Percentiles rank a stretch among this genome's conserved stretches.
Evolutionary conservation across 108 stramenopile genomes (phyloP).

Genomic region (Hondaea fermentalgiana): DNA sequence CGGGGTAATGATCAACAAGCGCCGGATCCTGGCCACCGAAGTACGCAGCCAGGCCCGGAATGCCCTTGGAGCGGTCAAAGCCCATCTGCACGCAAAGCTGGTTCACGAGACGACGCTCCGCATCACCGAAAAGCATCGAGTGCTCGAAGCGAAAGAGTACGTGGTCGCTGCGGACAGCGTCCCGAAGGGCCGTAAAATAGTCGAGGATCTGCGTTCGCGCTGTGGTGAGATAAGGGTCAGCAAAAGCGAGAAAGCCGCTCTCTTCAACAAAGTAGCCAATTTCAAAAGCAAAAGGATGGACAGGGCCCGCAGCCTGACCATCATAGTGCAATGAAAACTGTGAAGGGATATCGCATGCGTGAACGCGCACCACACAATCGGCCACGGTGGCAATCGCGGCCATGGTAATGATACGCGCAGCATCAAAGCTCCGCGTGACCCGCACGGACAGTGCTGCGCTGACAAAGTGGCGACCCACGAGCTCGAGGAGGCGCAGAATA

Average conservation of each 20-base stretch:
- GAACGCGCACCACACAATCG: conserved; percentile 83
- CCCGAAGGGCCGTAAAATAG: conserved; percentile 56
- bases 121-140: neutral
- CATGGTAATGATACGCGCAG: conserved; percentile 82
- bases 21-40: neutral
- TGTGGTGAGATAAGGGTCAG: conserved; percentile 70
- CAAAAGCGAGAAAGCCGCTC: conserved; percentile 80
- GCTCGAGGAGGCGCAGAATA: conserved; percentile 36
- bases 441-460: conserved; percentile 80
- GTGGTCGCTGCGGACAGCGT: neutral
- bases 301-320: conserved; percentile 84
- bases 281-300: conserved; percentile 84
- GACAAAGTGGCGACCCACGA: conserved; percentile 45
- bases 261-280: conserved; percentile 89
- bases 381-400: conserved; percentile 88
- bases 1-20: conserved; percentile 89
- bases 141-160: neutral
- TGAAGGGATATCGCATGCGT: conserved; percentile 84
- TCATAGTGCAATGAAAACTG: conserved; percentile 89
- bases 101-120: neutral
- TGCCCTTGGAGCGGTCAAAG: neutral
- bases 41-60: neutral
- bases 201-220: conserved; percentile 81
- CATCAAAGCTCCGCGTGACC: conserved; percentile 84
- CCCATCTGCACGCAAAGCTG: conserved; percentile 14